Conservation (phyloP, 2,329 filamentous ascomycete species). For the Passalora sequoiae region DNA sequence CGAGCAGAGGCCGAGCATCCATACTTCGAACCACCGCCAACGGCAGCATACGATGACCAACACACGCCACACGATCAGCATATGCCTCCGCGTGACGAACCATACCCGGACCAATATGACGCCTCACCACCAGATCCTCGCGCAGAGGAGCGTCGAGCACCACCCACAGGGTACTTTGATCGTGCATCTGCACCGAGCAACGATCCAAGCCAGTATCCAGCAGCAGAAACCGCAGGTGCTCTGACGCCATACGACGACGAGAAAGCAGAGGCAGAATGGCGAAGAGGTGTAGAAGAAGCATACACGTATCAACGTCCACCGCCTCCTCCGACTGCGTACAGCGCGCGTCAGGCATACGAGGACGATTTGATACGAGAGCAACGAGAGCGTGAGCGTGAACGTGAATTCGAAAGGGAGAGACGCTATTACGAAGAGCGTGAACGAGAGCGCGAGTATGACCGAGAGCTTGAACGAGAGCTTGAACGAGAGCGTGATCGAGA, state of each 20-base stretch:
- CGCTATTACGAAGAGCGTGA: no score
- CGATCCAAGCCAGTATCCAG: not conserved
- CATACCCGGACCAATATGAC: constrained; percentile 2
- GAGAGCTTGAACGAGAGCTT: constrained; percentile 15
- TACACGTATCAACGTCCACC: constrained; percentile 9
- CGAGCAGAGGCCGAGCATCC: constrained; percentile 2
- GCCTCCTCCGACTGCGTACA: constrained; percentile 11
- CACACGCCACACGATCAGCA: not conserved
- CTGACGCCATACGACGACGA: constrained; percentile 27
- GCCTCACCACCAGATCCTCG: constrained; percentile 5
- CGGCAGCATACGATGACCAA: constrained; percentile 3
- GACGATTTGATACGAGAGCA: constrained; percentile 7
- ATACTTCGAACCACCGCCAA: constrained; percentile 9
- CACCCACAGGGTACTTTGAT: constrained; percentile 7
- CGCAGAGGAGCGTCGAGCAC: not conserved
- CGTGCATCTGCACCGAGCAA: constrained; percentile 2
- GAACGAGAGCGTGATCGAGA: constrained; percentile 10
- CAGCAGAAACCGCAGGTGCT: constrained; percentile 14
- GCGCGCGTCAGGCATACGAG: constrained; percentile 5
- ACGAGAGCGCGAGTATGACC: constrained; percentile 11
- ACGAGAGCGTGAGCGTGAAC: constrained; percentile 2
- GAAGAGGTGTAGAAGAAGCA: constrained; percentile 12
- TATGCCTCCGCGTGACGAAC: not conserved
- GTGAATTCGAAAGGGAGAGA: not conserved
- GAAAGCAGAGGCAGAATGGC: constrained; percentile 26